Evolutionary conservation across 2,329 filamentous ascomycete genomes (phyloP), one percentile per base, ranked within the genome.

Genomic region (Colletotrichum sp.): DNA sequence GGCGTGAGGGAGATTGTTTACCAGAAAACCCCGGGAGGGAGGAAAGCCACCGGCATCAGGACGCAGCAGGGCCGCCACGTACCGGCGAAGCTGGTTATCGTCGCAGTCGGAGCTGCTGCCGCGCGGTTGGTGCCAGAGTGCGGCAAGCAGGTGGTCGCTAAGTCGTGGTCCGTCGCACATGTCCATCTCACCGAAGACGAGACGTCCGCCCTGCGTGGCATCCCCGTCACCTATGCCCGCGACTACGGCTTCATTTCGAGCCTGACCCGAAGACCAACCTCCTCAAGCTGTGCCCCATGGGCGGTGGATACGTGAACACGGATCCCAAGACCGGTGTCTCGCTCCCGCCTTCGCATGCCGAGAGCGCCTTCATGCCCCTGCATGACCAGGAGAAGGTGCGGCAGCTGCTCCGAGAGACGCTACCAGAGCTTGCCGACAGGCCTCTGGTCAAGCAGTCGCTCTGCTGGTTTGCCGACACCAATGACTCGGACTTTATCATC

Each of bases 201-300:
- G 79, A 86, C 87, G 0, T 84, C 86, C 4, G 82, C 81, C 7
- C 85, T 93, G 2, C 86, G 87, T 3, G 88, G 89, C 4, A 90
- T 93, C 13, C 91, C 91, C 0, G 89, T 92, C 1, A 90, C 88
- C 1, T 91, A 92, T 66, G 87, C 88, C 2, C 86, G 91, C 3
- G 91, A 93, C 74, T 82, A 92, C 0, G 90, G 90, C 0, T 93
- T 93, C 83, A 91, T 81, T 93, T 93, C 71, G 91, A 93, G 79
- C 90, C 91, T 0, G 91, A 93, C 75, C 87, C 85, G 0, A 84
- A 86, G 74, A 92, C 90, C 0, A 86, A 87, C 27, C 79, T 92
- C 6, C 81, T 93, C 57, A 93, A 93, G 81, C 78, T 93, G 12
- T 92, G 90, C 76, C 89, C 90, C 0, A 86, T 89, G 79, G 90